A percentile compares a stretch with the other conserved stretches of the same genome.
phyloP scores from a whole-genome alignment of 2,329 filamentous ascomycete genomes.

The Cercospora sp. region DNA sequence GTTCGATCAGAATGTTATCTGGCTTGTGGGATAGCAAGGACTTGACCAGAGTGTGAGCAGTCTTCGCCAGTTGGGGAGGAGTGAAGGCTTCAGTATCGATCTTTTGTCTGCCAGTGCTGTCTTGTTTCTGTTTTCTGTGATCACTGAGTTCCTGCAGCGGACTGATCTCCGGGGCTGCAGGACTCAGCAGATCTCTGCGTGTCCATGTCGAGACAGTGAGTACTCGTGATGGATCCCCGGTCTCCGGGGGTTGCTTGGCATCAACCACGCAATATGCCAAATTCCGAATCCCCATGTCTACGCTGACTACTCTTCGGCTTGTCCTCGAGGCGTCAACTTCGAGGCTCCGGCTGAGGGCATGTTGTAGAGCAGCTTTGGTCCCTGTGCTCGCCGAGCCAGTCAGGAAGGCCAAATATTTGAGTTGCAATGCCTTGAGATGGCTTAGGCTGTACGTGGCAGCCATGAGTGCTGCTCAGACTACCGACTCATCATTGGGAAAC shows the following conservation, averaged over 20 bases:
- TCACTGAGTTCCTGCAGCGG: neutral
- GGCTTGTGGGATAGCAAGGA: conserved; percentile 58
- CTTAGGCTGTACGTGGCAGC: conserved; percentile 10
- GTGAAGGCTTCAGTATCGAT: conserved; percentile 35
- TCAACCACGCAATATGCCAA: conserved; percentile 66
- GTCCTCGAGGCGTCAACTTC: neutral
- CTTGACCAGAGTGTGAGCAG: conserved; percentile 57
- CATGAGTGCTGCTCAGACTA: conserved; percentile 1
- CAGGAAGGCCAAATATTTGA: conserved; percentile 61
- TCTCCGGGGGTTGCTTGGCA: conserved; percentile 8
- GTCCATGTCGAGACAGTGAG: conserved; percentile 41
- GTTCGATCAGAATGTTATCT: conserved; percentile 69
- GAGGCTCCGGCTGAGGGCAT: conserved; percentile 23
- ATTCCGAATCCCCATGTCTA: conserved; percentile 84
- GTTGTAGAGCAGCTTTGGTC: conserved; percentile 57
- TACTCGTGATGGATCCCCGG: conserved; percentile 5
- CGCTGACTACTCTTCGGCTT: conserved; percentile 62
- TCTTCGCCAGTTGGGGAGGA: conserved; percentile 54
- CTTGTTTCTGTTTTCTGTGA: neutral
- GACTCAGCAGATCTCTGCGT: conserved; percentile 37
- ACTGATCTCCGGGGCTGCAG: neutral
- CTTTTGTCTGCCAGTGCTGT: conserved; percentile 7
- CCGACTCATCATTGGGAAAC: neutral
- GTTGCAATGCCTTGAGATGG: conserved; percentile 52
- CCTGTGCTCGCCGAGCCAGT: conserved; percentile 62